Base-by-base conservation (phyloP, 352 stramenopile species). In the Globisporangium cylindrosporum region DNA sequence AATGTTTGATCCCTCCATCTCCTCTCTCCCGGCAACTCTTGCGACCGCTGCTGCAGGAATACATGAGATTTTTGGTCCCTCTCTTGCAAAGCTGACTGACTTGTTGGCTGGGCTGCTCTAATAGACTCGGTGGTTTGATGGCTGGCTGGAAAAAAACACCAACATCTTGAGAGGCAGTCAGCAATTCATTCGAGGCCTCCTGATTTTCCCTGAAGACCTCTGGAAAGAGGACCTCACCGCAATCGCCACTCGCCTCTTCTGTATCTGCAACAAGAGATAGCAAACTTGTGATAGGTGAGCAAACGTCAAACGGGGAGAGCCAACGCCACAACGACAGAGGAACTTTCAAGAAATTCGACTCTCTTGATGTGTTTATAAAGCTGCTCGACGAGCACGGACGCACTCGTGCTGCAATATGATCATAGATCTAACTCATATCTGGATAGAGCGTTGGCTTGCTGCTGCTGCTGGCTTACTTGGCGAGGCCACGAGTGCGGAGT, bases 401-500 rank as follows among this genome's bases (percentile, higher is more conserved):
- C 43, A 51, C 22, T 49, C 18, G 43, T 10, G 18, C 18, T 51
- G 43, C 18, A 51, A 32, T 32, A 32, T 32, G 27, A 32, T 3
- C 27, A 32, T 32, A 32, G 27, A 32, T 32, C 27, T 51, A 51
- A 51, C 43, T 32, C 27, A 3, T 32, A 20, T 20, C 18, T 51
- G 43, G 43, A 51, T 51, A 51, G 43, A 22, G 6, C 6, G 15
- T 22, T 22, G 18, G 43, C 27, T 51, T 22, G 41, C 3, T 2
- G 27, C 27, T 49, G 15, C 27, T 22, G 32, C 15, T 25, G n/a
- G 7, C 27, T 71, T 72, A 74, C 9, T 76, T 20, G 15, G 72
- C 76, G 57, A 89, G 71, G 10, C 71, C 71, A 24, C 74, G 74
- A 24, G 58, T 59, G 43, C 79, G 73, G 48, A 91, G 57, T 59